Evolutionary conservation across 345 rosid species (phyloP), one percentile per base, ranked within the genome.

Genomic region (Citrus australasica): DNA sequence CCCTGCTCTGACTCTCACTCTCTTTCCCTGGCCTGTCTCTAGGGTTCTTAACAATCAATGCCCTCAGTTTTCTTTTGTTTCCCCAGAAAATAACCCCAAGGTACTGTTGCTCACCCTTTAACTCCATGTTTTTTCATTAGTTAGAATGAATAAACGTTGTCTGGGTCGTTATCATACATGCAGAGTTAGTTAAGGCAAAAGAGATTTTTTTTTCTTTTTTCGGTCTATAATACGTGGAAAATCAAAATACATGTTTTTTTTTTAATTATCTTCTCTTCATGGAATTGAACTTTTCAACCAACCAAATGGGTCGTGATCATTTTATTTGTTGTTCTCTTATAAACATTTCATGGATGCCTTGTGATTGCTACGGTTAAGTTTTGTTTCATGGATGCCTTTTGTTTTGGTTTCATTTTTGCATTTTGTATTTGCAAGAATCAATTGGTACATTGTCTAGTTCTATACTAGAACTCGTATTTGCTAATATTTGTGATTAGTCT

Each of bases 21-120:
- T 40, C 62, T 74, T 37, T 3, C 38, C 6, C 28, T 11, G 17
- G 51, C 17, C 58, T 17, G 2, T 38, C 56, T 62, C 76, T 69
- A 78, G 76, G 79, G 73, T 55, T 78, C 22, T 74, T 27, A 17
- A 17, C 61, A 4, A 33, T 62, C 40, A 62, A 51, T 62, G 61
- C 62, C 37, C 77, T 38, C 51, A 38, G 28, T 71, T 60, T 77
- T 25, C 32, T 67, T 73, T 71, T 51, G 73, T 82, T 69, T 35
- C 81, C 58, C 27, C 19, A 37, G 79, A 74, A 68, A 61, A 53
- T 17, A 6, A 48, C 40, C 13, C 72, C 25, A 78, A 78, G 81
- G 78, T 76, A 78, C 9, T 25, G 21, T 21, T 61, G 4, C 24
- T 37, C 24, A 7, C 16, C 62, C 22, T 38, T 60, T 10, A 10